phyloP scores from a whole-genome alignment of 2,329 filamentous ascomycete species.

The Botrytis hyacinthi region DNA sequence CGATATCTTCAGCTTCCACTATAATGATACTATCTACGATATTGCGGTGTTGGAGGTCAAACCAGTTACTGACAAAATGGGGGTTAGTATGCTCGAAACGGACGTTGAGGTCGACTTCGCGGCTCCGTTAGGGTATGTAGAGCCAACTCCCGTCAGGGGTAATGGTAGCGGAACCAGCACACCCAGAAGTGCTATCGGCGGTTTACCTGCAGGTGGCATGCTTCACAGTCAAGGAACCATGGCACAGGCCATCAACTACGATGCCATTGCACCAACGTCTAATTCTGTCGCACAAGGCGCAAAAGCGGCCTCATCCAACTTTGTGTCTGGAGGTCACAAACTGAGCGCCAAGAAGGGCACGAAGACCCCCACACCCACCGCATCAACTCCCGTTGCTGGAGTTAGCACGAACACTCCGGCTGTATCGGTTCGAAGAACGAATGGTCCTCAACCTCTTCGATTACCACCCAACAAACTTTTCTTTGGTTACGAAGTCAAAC shows the following conservation, averaged over 20 bases:
- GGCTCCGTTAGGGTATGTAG: constrained; percentile 88
- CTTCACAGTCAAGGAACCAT: constrained; percentile 87
- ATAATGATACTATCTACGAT: constrained; percentile 92
- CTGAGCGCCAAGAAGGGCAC: constrained; percentile 78
- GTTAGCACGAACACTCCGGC: constrained; percentile 42
- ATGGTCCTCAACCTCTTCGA: constrained; percentile 82
- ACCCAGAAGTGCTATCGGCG: constrained; percentile 64
- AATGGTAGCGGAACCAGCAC: constrained; percentile 76
- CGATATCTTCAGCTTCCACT: constrained; percentile 93
- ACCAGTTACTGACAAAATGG: constrained; percentile 76
- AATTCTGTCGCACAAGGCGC: constrained; percentile 61
- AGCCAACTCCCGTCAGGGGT: constrained; percentile 61
- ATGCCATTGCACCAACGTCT: constrained; percentile 78
- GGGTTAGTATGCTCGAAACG: constrained; percentile 92
- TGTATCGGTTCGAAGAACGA: constrained; percentile 49
- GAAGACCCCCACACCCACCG: constrained; percentile 70
- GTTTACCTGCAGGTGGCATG: constrained; percentile 67
- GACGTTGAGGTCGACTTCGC: constrained; percentile 97
- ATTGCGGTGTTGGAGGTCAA: constrained; percentile 94
- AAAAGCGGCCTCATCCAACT: constrained; percentile 69
- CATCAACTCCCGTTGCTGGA: constrained; percentile 68
- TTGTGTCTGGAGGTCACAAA: constrained; percentile 75
- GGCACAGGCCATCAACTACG: constrained; percentile 98
- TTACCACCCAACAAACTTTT: constrained; percentile 88
- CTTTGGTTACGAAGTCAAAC: constrained; percentile 92